A percentile compares a stretch with the other conserved stretches of the same genome.
These are phyloP conservation scores for Vanilla planifolia DNA, from an alignment of 106 monocot species.

Conservation along the genomic window DNA sequence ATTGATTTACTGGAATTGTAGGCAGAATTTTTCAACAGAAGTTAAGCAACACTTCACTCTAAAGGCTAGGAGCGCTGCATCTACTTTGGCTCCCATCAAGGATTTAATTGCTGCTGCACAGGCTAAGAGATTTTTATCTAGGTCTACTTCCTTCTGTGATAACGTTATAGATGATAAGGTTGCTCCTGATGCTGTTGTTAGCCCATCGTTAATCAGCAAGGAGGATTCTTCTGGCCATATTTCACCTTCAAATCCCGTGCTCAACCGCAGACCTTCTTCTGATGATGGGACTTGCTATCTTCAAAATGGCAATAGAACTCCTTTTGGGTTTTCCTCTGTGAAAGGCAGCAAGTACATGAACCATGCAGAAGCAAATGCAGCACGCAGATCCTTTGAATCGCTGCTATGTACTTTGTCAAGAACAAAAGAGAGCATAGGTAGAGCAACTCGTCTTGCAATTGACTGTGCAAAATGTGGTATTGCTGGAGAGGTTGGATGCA, in stretches of 20 bases:
- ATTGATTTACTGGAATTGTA: constrained; percentile 14
- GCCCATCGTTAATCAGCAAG: constrained; percentile 17
- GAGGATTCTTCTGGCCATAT: constrained; percentile 35
- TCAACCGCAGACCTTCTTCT: constrained; percentile 16
- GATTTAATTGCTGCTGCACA: constrained; percentile 76
- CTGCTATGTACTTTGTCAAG: constrained; percentile 68
- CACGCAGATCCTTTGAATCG: constrained; percentile 69
- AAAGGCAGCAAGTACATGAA: constrained; percentile 23
- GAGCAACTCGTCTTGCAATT: constrained; percentile 87
- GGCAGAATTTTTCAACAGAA: constrained; percentile 30
- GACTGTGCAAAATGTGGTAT: constrained; percentile 81
- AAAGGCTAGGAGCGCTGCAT: constrained; percentile 37
- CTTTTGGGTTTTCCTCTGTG: constrained; percentile 12
- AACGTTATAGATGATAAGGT: constrained; percentile 25
- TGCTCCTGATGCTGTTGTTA: constrained; percentile 24
- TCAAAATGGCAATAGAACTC: constrained; percentile 31
- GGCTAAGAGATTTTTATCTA: constrained; percentile 46
- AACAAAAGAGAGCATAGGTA: constrained; percentile 91
- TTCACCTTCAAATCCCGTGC: constrained; percentile 31
- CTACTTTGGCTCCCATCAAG: constrained; percentile 57
- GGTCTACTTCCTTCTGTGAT: constrained; percentile 42
- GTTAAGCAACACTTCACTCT: constrained; percentile 11
- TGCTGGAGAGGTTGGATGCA: constrained; percentile 68
- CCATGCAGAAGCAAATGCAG: constrained; percentile 46
- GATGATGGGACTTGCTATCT: constrained; percentile 34